Evolutionary conservation across 2,329 filamentous ascomycete species (phyloP), one percentile per base, ranked within the genome.

Genomic region (Coniochaeta hoffmannii): DNA sequence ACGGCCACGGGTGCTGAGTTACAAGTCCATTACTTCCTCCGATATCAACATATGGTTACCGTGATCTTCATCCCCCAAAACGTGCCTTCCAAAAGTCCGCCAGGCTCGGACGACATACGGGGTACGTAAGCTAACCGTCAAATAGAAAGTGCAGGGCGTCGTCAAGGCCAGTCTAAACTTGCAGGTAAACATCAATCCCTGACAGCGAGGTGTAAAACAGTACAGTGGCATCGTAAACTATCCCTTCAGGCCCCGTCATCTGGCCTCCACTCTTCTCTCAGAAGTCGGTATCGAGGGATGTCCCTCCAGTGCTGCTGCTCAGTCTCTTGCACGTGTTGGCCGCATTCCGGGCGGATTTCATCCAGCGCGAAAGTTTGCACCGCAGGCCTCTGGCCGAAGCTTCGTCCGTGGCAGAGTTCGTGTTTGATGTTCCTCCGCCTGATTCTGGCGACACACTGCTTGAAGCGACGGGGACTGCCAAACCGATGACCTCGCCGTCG

Each of bases 401-500:
- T 15, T 51, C 50, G 17, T 35, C 50, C 24, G 31, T 17, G 5
- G 17, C 17, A n/a, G 50, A 36, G 31, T 38, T 28, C 8, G 50
- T 28, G 15, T 30, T 38, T 10, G 24, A 35, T 10, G 17, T 38
- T 17, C 15, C 14, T 3, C 32, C 15, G 28, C 19, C 15, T 1
- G 49, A 50, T 15, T 31, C 49, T 15, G 28, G 49, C 5, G 49
- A 34, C 14, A n/a, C 32, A 28, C 32, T 28, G 50, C 50, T 50
- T 6, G 34, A 44, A 5, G 52, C 46, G 17, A 57, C 49, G 1
- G 49, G 50, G 31, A 52, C 54, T 26, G 28, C 52, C 19, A 30
- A 28, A 5, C 36, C 32, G 14, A 59, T 53, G 31, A 52, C 26
- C 22, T 57, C 55, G 12, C 35, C 34, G 15, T 30, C 30, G 36